Base-by-base conservation (phyloP, 2,329 filamentous ascomycete species). In the Ceratocystis cacaofunesta region DNA sequence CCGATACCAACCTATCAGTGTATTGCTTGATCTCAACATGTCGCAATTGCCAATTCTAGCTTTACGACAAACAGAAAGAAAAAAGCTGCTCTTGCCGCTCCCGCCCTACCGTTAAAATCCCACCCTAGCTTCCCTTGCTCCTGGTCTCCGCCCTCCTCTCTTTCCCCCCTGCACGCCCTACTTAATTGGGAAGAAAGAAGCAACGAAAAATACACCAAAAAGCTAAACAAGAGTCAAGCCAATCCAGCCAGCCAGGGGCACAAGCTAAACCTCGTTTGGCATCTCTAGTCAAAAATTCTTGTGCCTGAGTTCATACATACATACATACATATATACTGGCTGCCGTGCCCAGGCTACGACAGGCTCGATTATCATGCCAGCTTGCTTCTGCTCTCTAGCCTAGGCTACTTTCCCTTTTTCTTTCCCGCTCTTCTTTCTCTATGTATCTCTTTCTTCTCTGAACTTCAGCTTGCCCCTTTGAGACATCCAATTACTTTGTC, bases 211-310 rank as follows among this genome's bases (percentile, higher is more conserved):
- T 44, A 43, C 7, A 62, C 15, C 5, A 46, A 46, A 62, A 62
- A 19, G 17, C 12, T 22, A 19, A 19, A 50, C 28, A 32, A 19
- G 6, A 52, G 8, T 41, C 32, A 36, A 30, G 30, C 43, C 55
- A 46, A 52, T 28, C 6, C 25, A 28, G 19, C 17, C 22, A 57
- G 30, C 30, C 46, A 66, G 61, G 64, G 48, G 36, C 58, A 62
- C 25, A 50, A 55, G 46, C 64, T 65, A 65, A 62, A 66, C 65
- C 61, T 48, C 52, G 44, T 65, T 65, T 65, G 64, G 64, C 36
- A 65, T 62, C 43, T 65, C 17, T 30, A 62, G 46, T 44, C 61
- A 30, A 25, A 28, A 30, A 41, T 58, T 17, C 50, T 22, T 57
- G 46, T 55, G 44, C 64, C 55, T 46, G 58, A 62, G 32, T 66